These are phyloP conservation scores for Cucumis variabilis DNA, from an alignment of 331 rosid genomes.

Conservation along the genomic window DNA sequence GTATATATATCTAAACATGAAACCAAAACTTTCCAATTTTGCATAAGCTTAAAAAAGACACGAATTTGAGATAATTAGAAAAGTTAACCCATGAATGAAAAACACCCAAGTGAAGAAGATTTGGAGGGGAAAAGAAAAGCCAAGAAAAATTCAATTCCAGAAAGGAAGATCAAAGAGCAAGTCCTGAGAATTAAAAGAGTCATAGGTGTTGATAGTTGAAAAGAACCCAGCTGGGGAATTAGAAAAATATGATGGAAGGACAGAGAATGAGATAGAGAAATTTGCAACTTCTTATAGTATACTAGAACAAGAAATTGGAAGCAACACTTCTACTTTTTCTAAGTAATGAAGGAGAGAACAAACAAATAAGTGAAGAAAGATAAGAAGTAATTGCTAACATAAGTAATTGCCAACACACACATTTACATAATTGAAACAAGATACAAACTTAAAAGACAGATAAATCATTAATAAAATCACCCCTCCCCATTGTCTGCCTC, in stretches of 20 bases:
- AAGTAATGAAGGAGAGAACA: too few species aligned
- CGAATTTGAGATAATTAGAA: constrained; percentile 45
- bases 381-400: too few species aligned
- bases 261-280: neutral
- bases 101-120: constrained; percentile 47
- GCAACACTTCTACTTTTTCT: too few species aligned
- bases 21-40: neutral
- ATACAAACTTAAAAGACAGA: too few species aligned
- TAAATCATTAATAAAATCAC: too few species aligned
- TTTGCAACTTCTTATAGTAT: too few species aligned
- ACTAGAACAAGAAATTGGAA: too few species aligned
- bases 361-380: too few species aligned
- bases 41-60: neutral
- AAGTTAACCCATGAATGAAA: constrained; percentile 92
- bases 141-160: constrained; percentile 47
- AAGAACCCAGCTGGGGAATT: neutral
- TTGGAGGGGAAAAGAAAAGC: constrained; percentile 37
- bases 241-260: neutral
- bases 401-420: too few species aligned
- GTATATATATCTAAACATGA: neutral
- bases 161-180: constrained; percentile 44
- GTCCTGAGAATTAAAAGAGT: constrained; percentile 46
- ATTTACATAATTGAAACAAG: too few species aligned
- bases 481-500: too few species aligned
- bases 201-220: neutral